Evolutionary conservation across 1,139 yeast species (phyloP).

Genomic region (Debaryomyces nepalensis): DNA sequence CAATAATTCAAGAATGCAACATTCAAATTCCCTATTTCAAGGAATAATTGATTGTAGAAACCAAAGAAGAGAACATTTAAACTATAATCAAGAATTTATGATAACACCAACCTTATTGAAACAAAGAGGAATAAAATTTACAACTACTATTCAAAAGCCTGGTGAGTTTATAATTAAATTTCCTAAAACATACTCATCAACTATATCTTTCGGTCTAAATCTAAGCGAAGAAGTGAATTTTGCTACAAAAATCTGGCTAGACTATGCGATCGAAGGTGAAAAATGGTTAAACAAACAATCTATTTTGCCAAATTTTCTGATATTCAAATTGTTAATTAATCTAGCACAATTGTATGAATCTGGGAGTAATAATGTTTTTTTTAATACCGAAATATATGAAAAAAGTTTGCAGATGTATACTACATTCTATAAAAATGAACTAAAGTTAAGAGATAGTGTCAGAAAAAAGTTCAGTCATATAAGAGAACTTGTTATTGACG

Average conservation of each 20-base stretch:
- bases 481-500: conserved; percentile 42
- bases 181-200: conserved; percentile 58
- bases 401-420: conserved; percentile 38
- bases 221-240: conserved; percentile 60
- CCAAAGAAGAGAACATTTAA: conserved; percentile 14
- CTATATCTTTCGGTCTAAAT: conserved; percentile 57
- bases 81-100: conserved; percentile 43
- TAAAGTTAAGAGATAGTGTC: conserved; percentile 42
- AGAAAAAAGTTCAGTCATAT: conserved; percentile 31
- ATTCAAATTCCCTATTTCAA: conserved; percentile 32
- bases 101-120: conserved; percentile 54
- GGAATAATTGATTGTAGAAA: conserved; percentile 25
- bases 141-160: conserved; percentile 56
- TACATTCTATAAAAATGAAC: conserved; percentile 40
- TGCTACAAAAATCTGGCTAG: conserved; percentile 64
- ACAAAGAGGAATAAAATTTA: conserved; percentile 51
- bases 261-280: conserved; percentile 51
- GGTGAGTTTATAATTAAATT: conserved; percentile 64
- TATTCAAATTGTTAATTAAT: conserved; percentile 50
- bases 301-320: conserved; percentile 55
- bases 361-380: conserved; percentile 30
- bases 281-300: conserved; percentile 57
- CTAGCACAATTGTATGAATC: conserved; percentile 49
- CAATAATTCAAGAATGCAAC: conserved; percentile 29
- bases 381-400: conserved; percentile 33